phyloP scores from a whole-genome alignment of 805 yeast species.

The Saturnispora serradocipensis region DNA sequence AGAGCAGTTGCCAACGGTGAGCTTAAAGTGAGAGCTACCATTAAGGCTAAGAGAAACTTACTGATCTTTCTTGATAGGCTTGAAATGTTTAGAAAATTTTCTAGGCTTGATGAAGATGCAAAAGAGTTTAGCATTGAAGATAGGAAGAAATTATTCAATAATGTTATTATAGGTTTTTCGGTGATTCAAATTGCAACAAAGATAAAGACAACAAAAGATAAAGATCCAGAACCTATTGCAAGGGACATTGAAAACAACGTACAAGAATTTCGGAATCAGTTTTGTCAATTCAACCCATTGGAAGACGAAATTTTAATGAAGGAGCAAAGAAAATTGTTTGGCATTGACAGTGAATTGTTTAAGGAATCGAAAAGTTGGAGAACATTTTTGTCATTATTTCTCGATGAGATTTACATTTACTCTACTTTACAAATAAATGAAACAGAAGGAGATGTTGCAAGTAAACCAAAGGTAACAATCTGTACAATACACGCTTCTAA shows the following conservation, averaged over 20 bases:
- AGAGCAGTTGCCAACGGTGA: slow-evolving; percentile 10
- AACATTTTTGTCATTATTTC: slow-evolving; percentile 23
- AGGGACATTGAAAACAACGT: slow-evolving; percentile 20
- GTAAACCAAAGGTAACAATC: slow-evolving; percentile 27
- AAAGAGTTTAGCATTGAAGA: slow-evolving; percentile 4
- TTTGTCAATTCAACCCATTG: slow-evolving; percentile 19
- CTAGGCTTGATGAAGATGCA: not conserved
- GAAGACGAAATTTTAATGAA: slow-evolving; percentile 19
- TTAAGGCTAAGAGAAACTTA: slow-evolving; percentile 20
- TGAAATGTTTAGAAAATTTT: slow-evolving; percentile 12
- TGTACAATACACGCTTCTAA: slow-evolving; percentile 90
- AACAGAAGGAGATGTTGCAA: not conserved
- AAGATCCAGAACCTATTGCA: slow-evolving; percentile 17
- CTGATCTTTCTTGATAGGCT: slow-evolving; percentile 24
- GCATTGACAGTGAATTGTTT: not conserved
- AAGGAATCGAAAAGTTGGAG: slow-evolving; percentile 9
- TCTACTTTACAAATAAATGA: slow-evolving; percentile 6
- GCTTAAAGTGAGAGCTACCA: slow-evolving; percentile 12
- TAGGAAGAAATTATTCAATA: slow-evolving; percentile 15
- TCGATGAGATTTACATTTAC: slow-evolving; percentile 26
- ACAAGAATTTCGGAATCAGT: slow-evolving; percentile 22
- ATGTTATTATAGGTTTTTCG: slow-evolving; percentile 15
- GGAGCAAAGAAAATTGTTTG: slow-evolving; percentile 14
- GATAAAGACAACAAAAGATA: slow-evolving; percentile 12
- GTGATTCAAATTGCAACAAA: slow-evolving; percentile 16